These are phyloP conservation scores for Candida albicans DNA, from an alignment of 1,139 yeast genomes.

Conservation along the genomic window DNA sequence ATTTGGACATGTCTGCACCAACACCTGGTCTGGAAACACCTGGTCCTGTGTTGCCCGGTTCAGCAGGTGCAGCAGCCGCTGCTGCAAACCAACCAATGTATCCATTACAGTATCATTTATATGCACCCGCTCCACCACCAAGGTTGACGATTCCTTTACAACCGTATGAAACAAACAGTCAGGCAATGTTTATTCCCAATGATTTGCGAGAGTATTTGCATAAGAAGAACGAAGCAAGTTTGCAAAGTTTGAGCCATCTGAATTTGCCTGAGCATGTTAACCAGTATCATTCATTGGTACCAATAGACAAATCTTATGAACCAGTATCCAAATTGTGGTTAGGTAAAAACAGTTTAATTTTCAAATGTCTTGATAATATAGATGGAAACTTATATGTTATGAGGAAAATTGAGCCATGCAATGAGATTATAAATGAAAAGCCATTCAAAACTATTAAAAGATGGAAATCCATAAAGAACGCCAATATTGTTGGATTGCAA, in stretches of 20 bases:
- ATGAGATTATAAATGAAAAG: slow-evolving; percentile 55
- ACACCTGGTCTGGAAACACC: slow-evolving; percentile 1
- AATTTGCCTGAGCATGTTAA: slow-evolving; percentile 76
- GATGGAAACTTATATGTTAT: slow-evolving; percentile 81
- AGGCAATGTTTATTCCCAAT: slow-evolving; percentile 69
- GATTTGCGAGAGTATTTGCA: slow-evolving; percentile 72
- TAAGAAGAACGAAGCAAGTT: slow-evolving; percentile 75
- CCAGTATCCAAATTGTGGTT: slow-evolving; percentile 49
- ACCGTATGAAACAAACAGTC: slow-evolving; percentile 69
- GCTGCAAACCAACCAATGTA: slow-evolving; percentile 24
- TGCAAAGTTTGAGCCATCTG: slow-evolving; percentile 63
- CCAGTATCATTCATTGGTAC: slow-evolving; percentile 82
- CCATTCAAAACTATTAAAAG: slow-evolving; percentile 39
- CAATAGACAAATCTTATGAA: slow-evolving; percentile 67
- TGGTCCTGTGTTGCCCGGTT: background rate
- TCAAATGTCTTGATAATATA: slow-evolving; percentile 74
- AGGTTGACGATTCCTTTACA: slow-evolving; percentile 58
- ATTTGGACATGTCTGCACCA: background rate
- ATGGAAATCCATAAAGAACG: slow-evolving; percentile 44
- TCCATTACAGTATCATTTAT: slow-evolving; percentile 83
- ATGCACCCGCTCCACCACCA: slow-evolving; percentile 89
- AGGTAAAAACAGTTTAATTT: slow-evolving; percentile 63
- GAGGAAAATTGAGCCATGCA: slow-evolving; percentile 63
- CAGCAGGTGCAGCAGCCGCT: background rate
- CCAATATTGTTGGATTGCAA: slow-evolving; percentile 64